Evolutionary conservation across 2,329 filamentous ascomycete species (phyloP), one percentile per base, ranked within the genome.

Genomic region (Drechslera avenae): DNA sequence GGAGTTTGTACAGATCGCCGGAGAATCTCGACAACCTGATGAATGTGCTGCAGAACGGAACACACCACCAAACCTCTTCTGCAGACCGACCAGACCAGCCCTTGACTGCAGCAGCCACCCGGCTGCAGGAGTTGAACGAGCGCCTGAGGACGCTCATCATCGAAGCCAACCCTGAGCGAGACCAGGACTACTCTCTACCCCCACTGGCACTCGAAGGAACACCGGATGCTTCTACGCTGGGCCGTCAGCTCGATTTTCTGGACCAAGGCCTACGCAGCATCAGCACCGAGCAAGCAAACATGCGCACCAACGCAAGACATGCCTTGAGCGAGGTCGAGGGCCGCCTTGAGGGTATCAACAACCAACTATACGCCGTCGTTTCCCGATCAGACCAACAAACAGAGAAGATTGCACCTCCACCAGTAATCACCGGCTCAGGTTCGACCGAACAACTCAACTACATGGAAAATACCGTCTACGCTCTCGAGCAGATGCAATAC

Each of bases 401-500:
- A 13, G 73, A 79, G 36, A 74, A 79, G 16, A 67, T 85, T 40
- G 79, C 82, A 10, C 78, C 81, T 19, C 85, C 86, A 4, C 87
- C 88, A 3, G 74, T 81, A 30, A 73, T 80, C 3, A 78, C 80
- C 1, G 81, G 81, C 4, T 78, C 80, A 36, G 82, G 81, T 19
- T 72, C 90, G 5, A 81, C 88, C 39, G 82, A 85, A 19, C 90
- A 94, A 61, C 75, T 91, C 34, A 75, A 79, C 39, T 90, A 89
- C 62, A 78, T 91, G 56, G 82, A 89, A 56, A 78, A 84, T 21
- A 82, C 81, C 2, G 72, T 91, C 42, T 77, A 79, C 33, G 75
- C 75, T 6, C 61, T 75, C 6, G 67, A 71, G 32, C 69, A 71
- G 40, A 52, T 67, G 13, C 71, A 73, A 39, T 69, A 70, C 36